Base-by-base conservation (phyloP, 495 filamentous ascomycete genomes). In the Neurospora tetrasperma region DNA sequence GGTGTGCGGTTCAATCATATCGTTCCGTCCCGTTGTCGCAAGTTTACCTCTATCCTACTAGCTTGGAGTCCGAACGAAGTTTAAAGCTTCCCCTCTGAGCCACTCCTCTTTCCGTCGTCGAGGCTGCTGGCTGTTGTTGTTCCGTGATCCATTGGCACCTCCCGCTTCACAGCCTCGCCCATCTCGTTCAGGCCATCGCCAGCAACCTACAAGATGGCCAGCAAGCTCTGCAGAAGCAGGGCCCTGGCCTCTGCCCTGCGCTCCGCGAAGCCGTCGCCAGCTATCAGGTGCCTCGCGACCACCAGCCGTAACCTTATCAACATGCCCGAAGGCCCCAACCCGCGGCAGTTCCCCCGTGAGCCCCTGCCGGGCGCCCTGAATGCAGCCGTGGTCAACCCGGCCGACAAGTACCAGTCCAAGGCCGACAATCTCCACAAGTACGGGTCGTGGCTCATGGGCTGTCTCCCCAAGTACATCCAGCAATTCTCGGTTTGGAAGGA, bases 401-500 rank as follows among this genome's bases (percentile, higher is more conserved):
- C 91, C 80, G 94, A 98, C 86, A 97, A 96, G 82, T 96, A 94
- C 83, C 82, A 90, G 80, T 90, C 90, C 76, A 93, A 95, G 84
- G 88, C 92, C 77, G 90, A 96, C 74, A 84, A 88, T 78, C 86
- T 98, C 75, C 96, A 98, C 86, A 90, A 87, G 75, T 99, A 99
- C 80, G 96, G 96, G 75, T 89, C 96, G 79, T 99, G 97, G 85
- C 88, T 99, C 78, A 92, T 98, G 87, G 95, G 94, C 72, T 96
- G 93, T 81, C 86, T 99, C 74, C 96, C 96, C 72, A 98, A 97
- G 86, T 96, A 97, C 83, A 89, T 99, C 77, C 96, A 99, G 85
- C 96, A 99, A 83, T 98, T 98, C 87, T 94, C 93, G 46, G 95
- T 99, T 41, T 98, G 95, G 96, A 99, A 99, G 86, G 96, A 99